A percentile compares a stretch with the other conserved stretches of the same genome.
phyloP scores from a whole-genome alignment of 352 stramenopile genomes.

The Globisporangium ultimum region DNA sequence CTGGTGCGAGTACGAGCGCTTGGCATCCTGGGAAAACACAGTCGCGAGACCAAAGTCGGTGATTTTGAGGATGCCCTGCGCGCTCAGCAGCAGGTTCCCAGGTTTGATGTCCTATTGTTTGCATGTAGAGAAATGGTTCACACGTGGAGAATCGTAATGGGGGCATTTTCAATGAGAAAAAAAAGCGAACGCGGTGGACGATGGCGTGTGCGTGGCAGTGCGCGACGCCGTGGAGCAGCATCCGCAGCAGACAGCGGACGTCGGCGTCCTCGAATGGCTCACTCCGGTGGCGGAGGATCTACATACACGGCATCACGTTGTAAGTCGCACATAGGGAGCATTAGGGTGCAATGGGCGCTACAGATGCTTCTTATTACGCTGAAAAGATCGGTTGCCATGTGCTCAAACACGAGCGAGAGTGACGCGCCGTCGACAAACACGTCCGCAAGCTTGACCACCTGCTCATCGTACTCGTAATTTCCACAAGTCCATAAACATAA shows the following conservation, averaged over 20 bases:
- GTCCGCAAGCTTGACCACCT: conserved; percentile 70
- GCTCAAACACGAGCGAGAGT: conserved; percentile 72
- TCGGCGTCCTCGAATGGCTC: conserved; percentile 36
- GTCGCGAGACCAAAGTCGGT: conserved; percentile 79
- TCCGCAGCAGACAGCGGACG: conserved; percentile 54
- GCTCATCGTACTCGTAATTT: not conserved
- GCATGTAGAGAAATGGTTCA: not conserved
- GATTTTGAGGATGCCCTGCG: conserved; percentile 60
- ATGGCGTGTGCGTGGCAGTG: conserved; percentile 64
- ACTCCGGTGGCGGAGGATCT: conserved; percentile 41
- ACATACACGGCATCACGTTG: not conserved
- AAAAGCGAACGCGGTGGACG: conserved; percentile 41
- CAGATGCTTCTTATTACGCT: conserved; percentile 25
- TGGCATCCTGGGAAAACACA: conserved; percentile 37
- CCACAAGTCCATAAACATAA: too few relatives aligned
- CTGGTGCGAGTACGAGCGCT: conserved; percentile 57
- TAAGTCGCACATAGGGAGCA: not conserved
- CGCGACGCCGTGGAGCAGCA: conserved; percentile 62
- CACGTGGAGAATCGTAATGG: too few relatives aligned
- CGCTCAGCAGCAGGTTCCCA: conserved; percentile 58
- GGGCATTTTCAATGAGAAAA: not conserved
- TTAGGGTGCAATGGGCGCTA: not conserved
- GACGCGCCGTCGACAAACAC: conserved; percentile 48
- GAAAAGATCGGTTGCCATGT: conserved; percentile 61
- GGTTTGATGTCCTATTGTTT: conserved; percentile 62